A percentile compares a stretch with the other conserved stretches of the same genome.
Conservation (phyloP, 176 grass and related monocot genomes). For the Juncus inflexus region DNA sequence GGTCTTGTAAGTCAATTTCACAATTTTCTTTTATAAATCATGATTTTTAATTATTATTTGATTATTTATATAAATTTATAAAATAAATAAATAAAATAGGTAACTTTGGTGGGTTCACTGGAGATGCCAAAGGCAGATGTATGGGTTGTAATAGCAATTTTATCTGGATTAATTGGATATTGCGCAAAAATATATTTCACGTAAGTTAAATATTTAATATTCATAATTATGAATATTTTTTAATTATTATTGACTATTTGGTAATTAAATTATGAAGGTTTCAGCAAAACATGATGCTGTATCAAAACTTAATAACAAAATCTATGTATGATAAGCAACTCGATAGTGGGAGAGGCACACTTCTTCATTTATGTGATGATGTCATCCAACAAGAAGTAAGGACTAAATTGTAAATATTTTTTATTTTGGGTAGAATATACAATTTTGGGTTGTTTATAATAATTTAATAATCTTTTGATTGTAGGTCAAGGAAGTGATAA, state of each 20-base stretch:
- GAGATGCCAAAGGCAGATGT: conserved; percentile 96
- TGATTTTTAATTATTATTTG: conserved; percentile 25
- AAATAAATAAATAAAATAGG: conserved; percentile 42
- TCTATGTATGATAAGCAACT: conserved; percentile 99
- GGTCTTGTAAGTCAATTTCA: conserved; percentile 59
- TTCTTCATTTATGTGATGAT: conserved; percentile 92
- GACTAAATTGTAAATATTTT: neutral
- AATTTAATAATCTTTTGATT: conserved; percentile 14
- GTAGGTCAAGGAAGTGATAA: conserved; percentile 92
- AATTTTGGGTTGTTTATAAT: neutral
- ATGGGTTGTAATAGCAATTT: conserved; percentile 68
- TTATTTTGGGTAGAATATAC: neutral
- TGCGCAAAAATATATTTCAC: conserved; percentile 92
- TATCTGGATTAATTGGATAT: conserved; percentile 84
- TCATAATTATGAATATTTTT: neutral
- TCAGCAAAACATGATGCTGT: conserved; percentile 64
- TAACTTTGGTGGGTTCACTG: conserved; percentile 75
- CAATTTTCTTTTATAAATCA: conserved; percentile 10
- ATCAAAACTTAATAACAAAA: conserved; percentile 91
- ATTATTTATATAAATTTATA: conserved; percentile 11
- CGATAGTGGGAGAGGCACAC: conserved; percentile 91
- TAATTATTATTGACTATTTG: conserved; percentile 4
- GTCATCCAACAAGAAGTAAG: conserved; percentile 96
- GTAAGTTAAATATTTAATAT: conserved; percentile 31
- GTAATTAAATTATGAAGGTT: conserved; percentile 50